Evolutionary conservation across 2,329 filamentous ascomycete species (phyloP), one percentile per base, ranked within the genome.

Genomic region (Xylariaceae sp.): DNA sequence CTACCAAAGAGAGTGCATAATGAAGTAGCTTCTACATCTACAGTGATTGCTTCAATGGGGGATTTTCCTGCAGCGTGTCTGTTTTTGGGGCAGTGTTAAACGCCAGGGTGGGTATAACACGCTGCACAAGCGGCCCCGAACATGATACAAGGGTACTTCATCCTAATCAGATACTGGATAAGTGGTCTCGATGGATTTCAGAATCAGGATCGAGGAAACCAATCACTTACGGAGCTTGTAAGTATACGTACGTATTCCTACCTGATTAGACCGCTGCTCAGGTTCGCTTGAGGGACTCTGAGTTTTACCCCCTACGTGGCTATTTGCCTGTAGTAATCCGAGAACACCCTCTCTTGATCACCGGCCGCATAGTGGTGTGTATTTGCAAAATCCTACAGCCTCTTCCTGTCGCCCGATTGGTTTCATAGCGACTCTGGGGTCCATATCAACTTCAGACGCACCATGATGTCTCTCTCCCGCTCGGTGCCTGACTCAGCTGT

Each of bases 101-200:
- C 19, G 39, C 40, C 19, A 24, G 44, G 34, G 37, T 38, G 34
- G 32, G 35, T 44, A 41, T 38, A 47, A 18, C 39, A 42, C 32
- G 34, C 39, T 37, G 38, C 45, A 42, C 39, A 34, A 37, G 33
- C 45, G 15, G 19, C 29, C 38, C 19, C 36, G 35, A 35, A 39
- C 41, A 40, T 26, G 22, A 26, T 26, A 26, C 22, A 26, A 11
- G 22, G 22, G 22, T 13, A 9, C 8, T 26, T 37, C 35, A 19
- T 16, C 30, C 30, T 32, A 32, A 22, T 19, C 35, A 26, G 19
- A 15, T 26, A 6, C 35, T 26, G 13, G 35, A 15, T 4, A 22
- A 13, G 3, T 26, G 16, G 13, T n/a, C 8, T 8, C 35, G 19
- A 29, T n/a, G 2, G 19, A 26, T 26, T 26, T 24, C 16, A 37